Conservation (phyloP, 768 basidiomycete species). For the Russula dissimulans region DNA sequence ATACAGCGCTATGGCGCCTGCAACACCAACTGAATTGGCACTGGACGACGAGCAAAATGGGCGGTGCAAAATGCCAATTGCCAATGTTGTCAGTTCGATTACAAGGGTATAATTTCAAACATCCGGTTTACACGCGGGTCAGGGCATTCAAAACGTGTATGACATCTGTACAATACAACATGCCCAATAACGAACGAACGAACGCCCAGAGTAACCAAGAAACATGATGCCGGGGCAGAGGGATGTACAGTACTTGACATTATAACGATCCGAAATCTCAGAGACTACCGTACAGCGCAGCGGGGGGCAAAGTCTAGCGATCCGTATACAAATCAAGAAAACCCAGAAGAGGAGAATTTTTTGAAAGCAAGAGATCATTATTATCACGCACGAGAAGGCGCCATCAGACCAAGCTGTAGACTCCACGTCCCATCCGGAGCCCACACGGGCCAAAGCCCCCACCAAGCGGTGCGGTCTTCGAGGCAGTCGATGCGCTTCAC, state of each 20-base stretch:
- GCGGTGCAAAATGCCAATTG: too few species aligned
- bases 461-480: conserved; percentile 7
- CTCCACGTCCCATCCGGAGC: conserved; percentile 9
- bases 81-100: too few species aligned
- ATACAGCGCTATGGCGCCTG: too few species aligned
- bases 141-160: background rate
- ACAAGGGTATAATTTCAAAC: background rate
- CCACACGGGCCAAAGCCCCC: conserved; percentile 10
- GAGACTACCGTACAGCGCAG: background rate
- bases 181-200: conserved; percentile 1
- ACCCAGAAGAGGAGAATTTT: background rate
- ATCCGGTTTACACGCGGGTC: background rate
- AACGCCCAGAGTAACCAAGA: conserved; percentile 4
- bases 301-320: background rate
- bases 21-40: too few species aligned
- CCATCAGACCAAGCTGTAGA: conserved; percentile 6
- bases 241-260: background rate
- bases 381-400: conserved; percentile 1
- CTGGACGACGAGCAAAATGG: background rate
- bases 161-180: background rate
- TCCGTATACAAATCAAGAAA: background rate
- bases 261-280: background rate
- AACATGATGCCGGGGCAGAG: background rate
- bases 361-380: background rate
- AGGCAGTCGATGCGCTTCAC: conserved; percentile 17